Evolutionary conservation across 352 stramenopile genomes (phyloP).

Genomic region (Saprolegnia parasitica): DNA sequence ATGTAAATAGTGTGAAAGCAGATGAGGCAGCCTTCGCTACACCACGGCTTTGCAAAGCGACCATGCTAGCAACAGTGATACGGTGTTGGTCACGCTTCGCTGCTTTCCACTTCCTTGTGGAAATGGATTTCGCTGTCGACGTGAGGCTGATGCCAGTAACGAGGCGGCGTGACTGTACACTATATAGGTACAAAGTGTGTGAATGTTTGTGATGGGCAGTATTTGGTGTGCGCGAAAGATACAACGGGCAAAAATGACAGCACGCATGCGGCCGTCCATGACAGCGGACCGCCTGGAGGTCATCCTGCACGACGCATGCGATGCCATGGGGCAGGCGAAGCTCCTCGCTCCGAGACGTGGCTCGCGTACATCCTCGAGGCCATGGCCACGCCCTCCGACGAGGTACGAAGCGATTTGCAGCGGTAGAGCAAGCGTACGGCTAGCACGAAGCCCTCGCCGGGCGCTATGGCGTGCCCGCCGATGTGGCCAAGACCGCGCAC

Average conservation of each 20-base stretch:
- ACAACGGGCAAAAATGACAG: constrained; percentile 18
- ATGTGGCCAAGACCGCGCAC: background rate
- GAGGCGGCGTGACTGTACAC: too few species aligned
- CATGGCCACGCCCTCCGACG: background rate
- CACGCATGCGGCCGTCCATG: constrained; percentile 14
- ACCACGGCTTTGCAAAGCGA: background rate
- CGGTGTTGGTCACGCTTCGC: too few species aligned
- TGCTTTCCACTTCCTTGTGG: too few species aligned
- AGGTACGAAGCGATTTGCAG: constrained; percentile 11
- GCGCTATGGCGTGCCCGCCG: constrained; percentile 5
- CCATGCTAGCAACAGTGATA: background rate
- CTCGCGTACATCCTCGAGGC: constrained; percentile 11
- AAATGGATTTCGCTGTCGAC: too few species aligned
- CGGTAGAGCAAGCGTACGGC: background rate
- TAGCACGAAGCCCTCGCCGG: constrained; percentile 10
- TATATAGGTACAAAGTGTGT: too few species aligned
- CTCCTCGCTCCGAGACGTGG: constrained; percentile 22
- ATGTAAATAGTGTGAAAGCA: background rate
- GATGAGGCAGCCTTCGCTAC: background rate
- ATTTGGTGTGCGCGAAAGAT: constrained; percentile 10
- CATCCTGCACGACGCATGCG: constrained; percentile 19
- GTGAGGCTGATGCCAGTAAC: too few species aligned
- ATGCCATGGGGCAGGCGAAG: constrained; percentile 22
- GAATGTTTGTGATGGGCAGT: too few species aligned
- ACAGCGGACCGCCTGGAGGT: constrained; percentile 24